These are phyloP conservation scores for Monilinia vaccinii-corymbosi DNA, from an alignment of 2,329 filamentous ascomycete species.

Conservation along the genomic window DNA sequence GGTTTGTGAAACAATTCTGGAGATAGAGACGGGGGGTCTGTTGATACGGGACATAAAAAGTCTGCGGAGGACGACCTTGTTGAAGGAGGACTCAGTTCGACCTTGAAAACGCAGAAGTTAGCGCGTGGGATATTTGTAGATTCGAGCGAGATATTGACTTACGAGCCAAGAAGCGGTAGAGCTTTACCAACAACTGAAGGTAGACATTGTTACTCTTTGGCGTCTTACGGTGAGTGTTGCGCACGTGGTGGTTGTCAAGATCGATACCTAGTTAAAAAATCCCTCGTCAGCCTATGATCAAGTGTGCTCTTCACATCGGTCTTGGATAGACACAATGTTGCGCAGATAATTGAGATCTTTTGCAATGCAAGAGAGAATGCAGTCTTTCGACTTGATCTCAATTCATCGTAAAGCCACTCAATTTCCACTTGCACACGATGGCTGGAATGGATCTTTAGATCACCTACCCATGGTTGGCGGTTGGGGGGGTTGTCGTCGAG, in stretches of 20 bases:
- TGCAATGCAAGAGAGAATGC: slow-evolving; percentile 9
- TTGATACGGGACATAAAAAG: slow-evolving; percentile 99
- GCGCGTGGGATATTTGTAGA: not conserved
- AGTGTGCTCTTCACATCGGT: slow-evolving; percentile 50
- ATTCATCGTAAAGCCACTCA: slow-evolving; percentile 17
- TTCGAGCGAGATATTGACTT: slow-evolving; percentile 37
- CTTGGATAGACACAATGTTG: slow-evolving; percentile 28
- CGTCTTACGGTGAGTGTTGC: slow-evolving; percentile 75
- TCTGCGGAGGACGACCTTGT: slow-evolving; percentile 95
- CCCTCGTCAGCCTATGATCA: slow-evolving; percentile 54
- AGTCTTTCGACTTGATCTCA: slow-evolving; percentile 15
- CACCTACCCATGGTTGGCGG: slow-evolving; percentile 32
- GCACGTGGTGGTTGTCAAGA: slow-evolving; percentile 61
- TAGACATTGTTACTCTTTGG: slow-evolving; percentile 99
- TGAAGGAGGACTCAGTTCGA: slow-evolving; percentile 95
- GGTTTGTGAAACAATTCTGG: slow-evolving; percentile 70
- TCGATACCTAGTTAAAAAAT: slow-evolving; percentile 55
- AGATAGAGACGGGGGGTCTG: slow-evolving; percentile 89
- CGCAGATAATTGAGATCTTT: slow-evolving; percentile 25
- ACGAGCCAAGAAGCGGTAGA: slow-evolving; percentile 95
- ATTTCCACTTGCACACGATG: slow-evolving; percentile 31
- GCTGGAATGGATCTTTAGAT: slow-evolving; percentile 28
- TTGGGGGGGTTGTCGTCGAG: slow-evolving; percentile 17
- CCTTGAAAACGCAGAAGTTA: slow-evolving; percentile 40
- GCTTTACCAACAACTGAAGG: slow-evolving; percentile 94